Evolutionary conservation across 1,284 basidiomycete species (phyloP).

Genomic region (Cystobasidium slooffiae): DNA sequence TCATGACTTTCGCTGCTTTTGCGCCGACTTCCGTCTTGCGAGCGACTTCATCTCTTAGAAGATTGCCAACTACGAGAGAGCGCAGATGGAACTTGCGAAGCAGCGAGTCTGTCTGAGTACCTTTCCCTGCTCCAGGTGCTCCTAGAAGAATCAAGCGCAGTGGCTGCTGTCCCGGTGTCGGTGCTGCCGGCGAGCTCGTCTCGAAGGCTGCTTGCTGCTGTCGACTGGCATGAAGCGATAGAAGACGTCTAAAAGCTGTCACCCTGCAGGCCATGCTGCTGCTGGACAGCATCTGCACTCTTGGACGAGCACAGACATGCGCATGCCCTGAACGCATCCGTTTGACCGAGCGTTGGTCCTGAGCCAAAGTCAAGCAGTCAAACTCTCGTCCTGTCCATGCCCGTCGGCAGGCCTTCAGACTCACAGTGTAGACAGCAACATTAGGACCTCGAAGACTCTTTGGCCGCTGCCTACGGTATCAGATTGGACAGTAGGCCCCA

Average conservation of each 20-base stretch:
- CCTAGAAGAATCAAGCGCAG: conserved; percentile 41
- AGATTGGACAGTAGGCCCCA: too few species aligned
- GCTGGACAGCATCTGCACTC: neutral
- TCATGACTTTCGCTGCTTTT: conserved; percentile 74
- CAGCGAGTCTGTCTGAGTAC: conserved; percentile 72
- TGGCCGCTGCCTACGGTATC: too few species aligned
- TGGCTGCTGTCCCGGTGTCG: conserved; percentile 13
- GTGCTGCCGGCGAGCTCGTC: conserved; percentile 22
- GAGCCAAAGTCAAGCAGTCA: too few species aligned
- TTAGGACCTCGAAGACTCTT: too few species aligned
- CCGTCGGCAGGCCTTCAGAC: too few species aligned
- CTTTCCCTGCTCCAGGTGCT: conserved; percentile 58
- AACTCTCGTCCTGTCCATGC: too few species aligned
- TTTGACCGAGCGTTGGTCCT: neutral
- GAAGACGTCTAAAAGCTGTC: neutral
- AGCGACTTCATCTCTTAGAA: conserved; percentile 76
- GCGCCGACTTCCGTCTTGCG: conserved; percentile 73
- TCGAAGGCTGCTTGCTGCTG: conserved; percentile 21
- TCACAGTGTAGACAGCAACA: too few species aligned
- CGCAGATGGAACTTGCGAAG: conserved; percentile 66
- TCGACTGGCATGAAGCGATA: neutral
- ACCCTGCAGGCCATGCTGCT: neutral
- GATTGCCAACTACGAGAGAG: conserved; percentile 76
- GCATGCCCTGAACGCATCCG: conserved; percentile 16
- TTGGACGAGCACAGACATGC: neutral